A percentile compares a stretch with the other conserved stretches of the same genome.
phyloP scores from a whole-genome alignment of 768 basidiomycete genomes.

The Epithele typhae region DNA sequence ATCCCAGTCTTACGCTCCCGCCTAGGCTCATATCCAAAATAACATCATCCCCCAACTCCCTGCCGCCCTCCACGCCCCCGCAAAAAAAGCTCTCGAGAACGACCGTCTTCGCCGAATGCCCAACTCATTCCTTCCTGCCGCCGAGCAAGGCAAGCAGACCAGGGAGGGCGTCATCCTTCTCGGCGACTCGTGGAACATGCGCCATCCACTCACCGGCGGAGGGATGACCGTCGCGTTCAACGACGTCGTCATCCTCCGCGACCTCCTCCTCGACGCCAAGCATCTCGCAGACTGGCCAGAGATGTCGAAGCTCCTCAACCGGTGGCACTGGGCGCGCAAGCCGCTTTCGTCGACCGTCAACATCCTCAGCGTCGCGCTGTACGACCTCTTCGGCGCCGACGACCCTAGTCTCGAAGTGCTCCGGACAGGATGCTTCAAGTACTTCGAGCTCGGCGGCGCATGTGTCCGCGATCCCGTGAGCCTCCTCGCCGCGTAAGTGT shows the following conservation, averaged over 20 bases:
- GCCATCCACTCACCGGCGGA: conserved; percentile 95
- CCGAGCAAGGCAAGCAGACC: conserved; percentile 50
- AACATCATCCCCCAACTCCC: conserved; percentile 84
- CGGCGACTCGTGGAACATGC: conserved; percentile 99
- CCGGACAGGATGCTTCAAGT: conserved; percentile 90
- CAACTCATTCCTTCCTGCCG: conserved; percentile 86
- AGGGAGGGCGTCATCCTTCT: conserved; percentile 78
- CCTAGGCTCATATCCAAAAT: conserved; percentile 49
- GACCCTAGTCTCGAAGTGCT: conserved; percentile 61
- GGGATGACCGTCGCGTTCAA: conserved; percentile 96
- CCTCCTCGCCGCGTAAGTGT: conserved; percentile 76
- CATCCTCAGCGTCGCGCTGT: conserved; percentile 87
- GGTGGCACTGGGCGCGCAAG: conserved; percentile 88
- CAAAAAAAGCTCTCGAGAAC: conserved; percentile 66
- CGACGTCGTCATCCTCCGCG: conserved; percentile 74
- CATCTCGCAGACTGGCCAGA: conserved; percentile 46
- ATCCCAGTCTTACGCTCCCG: too few species aligned
- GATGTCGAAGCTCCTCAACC: conserved; percentile 48
- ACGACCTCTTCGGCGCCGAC: conserved; percentile 92
- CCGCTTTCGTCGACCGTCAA: conserved; percentile 83
- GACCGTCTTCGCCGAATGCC: conserved; percentile 90
- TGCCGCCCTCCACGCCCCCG: conserved; percentile 55
- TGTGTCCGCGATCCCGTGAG: conserved; percentile 86
- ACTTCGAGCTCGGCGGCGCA: conserved; percentile 91
- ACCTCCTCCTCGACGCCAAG: conserved; percentile 48